Base-by-base conservation (phyloP, 2,329 filamentous ascomycete species). In the Ceratocystiopsis sp. region DNA sequence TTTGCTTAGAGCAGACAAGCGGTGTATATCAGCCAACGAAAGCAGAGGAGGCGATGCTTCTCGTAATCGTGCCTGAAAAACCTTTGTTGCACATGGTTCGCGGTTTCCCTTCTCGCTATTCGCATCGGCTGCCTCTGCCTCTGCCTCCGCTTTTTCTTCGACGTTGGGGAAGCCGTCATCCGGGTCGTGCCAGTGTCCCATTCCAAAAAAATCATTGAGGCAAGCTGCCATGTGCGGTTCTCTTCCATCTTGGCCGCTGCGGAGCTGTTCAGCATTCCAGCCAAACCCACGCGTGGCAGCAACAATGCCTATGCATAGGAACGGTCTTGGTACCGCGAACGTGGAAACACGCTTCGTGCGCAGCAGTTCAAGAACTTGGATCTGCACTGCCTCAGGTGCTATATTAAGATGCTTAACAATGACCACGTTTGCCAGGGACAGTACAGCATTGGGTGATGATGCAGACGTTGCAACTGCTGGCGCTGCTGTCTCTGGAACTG, bases 151-250 rank as follows among this genome's bases (percentile, higher is more conserved):
- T 48, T 53, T 61, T 34, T 84, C 78, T 46, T 93, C 82, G 0
- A 89, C 59, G 49, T 91, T 82, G 5, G 77, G 69, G 48, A 86
- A 80, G 0, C 80, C 84, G 55, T 89, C 76, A 2, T 72, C 67
- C 0, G 71, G 68, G 45, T 79, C 71, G 54, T 96, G 86, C 63
- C 78, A 84, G 58, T 96, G 87, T 0, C 84, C 89, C 45, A 96
- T 78, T 56, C 86, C 84, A 51, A 96, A 80, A 49, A 83, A 75
- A 46, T 96, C 85, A 53, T 86, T 93, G 59, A 80, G 56, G 51
- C 84, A 70, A 32, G 59, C 61, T 18, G 65, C 69, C 41, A 79
- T 64, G 41, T 62, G 64, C 4, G 67, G 63, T 12, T 36, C 13
- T 21, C 25, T 29, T 11, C 25, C 25, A 8, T 11, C 25, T 29